These are phyloP conservation scores for Oryza longistaminata DNA, from an alignment of 176 grass and related monocot species.

Conservation along the genomic window DNA sequence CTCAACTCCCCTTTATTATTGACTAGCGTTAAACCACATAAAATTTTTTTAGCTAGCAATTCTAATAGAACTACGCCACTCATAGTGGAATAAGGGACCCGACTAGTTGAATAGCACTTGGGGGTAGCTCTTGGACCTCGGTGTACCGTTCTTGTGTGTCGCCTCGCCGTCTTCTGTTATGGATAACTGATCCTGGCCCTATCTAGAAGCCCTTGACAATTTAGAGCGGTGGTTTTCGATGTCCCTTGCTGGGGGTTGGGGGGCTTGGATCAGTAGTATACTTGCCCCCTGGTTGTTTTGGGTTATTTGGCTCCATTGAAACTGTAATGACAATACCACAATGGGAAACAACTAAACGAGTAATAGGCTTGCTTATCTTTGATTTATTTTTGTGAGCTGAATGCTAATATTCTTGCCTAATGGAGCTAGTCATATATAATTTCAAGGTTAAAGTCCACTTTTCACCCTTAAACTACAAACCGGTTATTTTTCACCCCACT, in stretches of 20 bases:
- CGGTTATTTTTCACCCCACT: no score
- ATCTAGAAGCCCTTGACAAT: background rate
- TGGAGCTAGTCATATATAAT: background rate
- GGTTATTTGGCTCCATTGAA: conserved; percentile 7
- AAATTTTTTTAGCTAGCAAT: no score
- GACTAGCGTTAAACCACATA: no score
- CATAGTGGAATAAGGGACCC: no score
- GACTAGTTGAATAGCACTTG: background rate
- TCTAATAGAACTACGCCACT: no score
- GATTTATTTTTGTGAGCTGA: background rate
- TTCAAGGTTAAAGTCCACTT: background rate
- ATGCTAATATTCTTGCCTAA: background rate
- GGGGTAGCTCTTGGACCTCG: no score
- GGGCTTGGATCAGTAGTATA: background rate
- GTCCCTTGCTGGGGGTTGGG: background rate
- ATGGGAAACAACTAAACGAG: background rate
- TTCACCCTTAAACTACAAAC: no score
- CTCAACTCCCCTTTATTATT: no score
- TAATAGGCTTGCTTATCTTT: background rate
- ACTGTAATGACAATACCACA: background rate
- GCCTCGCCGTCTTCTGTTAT: no score
- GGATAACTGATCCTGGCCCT: background rate
- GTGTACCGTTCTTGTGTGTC: no score
- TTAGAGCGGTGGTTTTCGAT: background rate
- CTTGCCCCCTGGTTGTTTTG: background rate